These are phyloP conservation scores for Boletus insuetus DNA, from an alignment of 768 basidiomycete species.

Conservation along the genomic window DNA sequence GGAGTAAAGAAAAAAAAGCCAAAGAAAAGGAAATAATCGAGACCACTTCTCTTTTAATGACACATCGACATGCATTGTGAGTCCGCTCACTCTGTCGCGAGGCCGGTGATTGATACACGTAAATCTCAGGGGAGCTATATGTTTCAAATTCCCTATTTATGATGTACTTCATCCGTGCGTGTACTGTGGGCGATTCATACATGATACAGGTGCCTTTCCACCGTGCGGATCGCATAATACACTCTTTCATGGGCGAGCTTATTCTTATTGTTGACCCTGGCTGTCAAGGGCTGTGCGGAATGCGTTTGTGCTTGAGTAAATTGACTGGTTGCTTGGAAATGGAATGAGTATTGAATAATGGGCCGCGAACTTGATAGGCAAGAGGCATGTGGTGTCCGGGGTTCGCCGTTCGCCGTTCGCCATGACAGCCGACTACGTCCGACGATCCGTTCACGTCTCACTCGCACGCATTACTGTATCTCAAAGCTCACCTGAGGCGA, in stretches of 20 bases:
- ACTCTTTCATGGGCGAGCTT: neutral
- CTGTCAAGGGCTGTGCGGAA: slow-evolving; percentile 1
- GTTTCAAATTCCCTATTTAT: slow-evolving; percentile 1
- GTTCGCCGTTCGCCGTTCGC: slow-evolving; percentile 12
- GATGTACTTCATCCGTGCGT: slow-evolving; percentile 1
- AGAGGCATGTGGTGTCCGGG: slow-evolving; percentile 18
- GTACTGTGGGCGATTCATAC: neutral
- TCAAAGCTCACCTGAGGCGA: slow-evolving; percentile 23
- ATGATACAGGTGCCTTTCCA: neutral
- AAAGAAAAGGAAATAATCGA: slow-evolving; percentile 68
- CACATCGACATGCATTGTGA: slow-evolving; percentile 9
- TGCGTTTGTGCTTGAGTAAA: neutral
- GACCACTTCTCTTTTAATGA: slow-evolving; percentile 1
- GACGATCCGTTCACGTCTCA: slow-evolving; percentile 7
- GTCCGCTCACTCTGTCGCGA: slow-evolving; percentile 4
- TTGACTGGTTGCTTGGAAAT: neutral
- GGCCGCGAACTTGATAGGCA: neutral
- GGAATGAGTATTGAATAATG: neutral
- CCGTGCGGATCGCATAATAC: neutral
- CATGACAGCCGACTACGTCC: neutral
- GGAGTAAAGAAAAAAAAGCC: slow-evolving; percentile 82
- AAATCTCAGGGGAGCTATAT: neutral
- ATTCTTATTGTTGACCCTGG: slow-evolving; percentile 3
- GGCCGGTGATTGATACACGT: slow-evolving; percentile 3
- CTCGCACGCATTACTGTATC: slow-evolving; percentile 8